Conservation (phyloP, 1,284 basidiomycete species). For the Trichosporon sp. region DNA sequence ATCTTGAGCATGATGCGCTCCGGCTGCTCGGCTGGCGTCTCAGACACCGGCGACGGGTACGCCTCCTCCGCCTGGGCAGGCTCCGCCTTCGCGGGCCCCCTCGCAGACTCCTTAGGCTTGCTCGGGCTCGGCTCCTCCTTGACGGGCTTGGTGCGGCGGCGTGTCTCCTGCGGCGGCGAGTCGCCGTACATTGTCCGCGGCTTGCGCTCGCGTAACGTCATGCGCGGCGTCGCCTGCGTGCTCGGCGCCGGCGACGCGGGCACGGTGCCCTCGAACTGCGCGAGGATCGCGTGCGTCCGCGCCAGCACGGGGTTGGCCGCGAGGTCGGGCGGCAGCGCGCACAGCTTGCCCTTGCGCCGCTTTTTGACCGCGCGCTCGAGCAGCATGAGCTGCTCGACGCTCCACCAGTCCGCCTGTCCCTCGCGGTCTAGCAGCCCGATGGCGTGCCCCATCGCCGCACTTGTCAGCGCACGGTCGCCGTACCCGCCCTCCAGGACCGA, state of each 20-base stretch:
- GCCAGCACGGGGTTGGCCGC: conserved; percentile 59
- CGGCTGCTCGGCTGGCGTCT: background rate
- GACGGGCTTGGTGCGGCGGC: conserved; percentile 2
- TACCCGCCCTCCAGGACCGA: conserved; percentile 95
- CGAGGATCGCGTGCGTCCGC: conserved; percentile 53
- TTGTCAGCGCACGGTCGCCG: conserved; percentile 78
- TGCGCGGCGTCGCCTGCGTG: conserved; percentile 19
- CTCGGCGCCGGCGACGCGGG: conserved; percentile 14
- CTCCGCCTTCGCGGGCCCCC: background rate
- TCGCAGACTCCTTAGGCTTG: background rate
- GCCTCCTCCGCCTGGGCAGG: background rate
- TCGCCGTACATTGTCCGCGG: background rate
- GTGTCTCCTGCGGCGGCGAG: background rate
- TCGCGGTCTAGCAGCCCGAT: conserved; percentile 59
- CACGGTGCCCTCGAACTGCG: conserved; percentile 48
- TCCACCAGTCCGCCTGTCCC: conserved; percentile 64
- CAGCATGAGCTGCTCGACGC: conserved; percentile 60
- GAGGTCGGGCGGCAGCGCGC: conserved; percentile 53
- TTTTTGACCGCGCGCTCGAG: conserved; percentile 64
- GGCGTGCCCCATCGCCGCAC: conserved; percentile 74
- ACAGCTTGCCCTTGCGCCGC: conserved; percentile 50
- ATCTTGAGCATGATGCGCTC: background rate
- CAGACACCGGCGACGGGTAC: background rate
- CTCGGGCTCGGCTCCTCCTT: conserved; percentile 1
- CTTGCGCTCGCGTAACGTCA: conserved; percentile 20